Conservation (phyloP, 805 yeast species). For the Saccharomyces kudriavzevii region DNA sequence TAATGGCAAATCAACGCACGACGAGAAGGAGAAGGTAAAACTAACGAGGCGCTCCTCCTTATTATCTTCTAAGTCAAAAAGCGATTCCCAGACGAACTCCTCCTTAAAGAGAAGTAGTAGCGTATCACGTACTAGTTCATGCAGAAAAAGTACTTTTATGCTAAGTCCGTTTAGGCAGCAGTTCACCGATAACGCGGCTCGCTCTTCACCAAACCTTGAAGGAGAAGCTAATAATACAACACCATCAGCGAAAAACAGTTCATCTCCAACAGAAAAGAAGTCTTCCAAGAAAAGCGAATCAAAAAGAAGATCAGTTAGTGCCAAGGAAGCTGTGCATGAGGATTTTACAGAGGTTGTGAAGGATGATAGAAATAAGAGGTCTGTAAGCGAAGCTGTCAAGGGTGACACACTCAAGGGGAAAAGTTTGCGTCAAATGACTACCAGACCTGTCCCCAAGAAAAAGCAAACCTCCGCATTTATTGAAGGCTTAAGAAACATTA, state of each 20-base stretch:
- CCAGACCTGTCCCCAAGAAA: conserved; percentile 41
- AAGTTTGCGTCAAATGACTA: conserved; percentile 45
- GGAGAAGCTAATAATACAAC: conserved; percentile 5
- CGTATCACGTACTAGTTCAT: not conserved
- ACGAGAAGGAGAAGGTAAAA: conserved; percentile 9
- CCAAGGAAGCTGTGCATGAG: conserved; percentile 32
- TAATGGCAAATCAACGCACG: not conserved
- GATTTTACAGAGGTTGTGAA: conserved; percentile 12
- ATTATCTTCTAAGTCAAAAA: conserved; percentile 33
- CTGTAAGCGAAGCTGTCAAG: conserved; percentile 43
- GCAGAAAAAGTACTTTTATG: conserved; percentile 15
- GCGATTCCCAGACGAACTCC: conserved; percentile 8
- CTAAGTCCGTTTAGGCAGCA: conserved; percentile 21
- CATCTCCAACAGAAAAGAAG: conserved; percentile 7
- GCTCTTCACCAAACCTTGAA: conserved; percentile 13
- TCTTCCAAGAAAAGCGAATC: conserved; percentile 16
- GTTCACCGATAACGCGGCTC: conserved; percentile 15
- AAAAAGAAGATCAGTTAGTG: conserved; percentile 45
- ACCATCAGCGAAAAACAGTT: not conserved
- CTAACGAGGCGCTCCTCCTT: conserved; percentile 56
- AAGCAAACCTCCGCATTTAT: conserved; percentile 69
- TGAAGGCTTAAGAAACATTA: conserved; percentile 75
- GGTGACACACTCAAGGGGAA: conserved; percentile 31
- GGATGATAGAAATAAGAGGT: conserved; percentile 31
- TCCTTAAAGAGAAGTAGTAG: conserved; percentile 6